Percentiles rank a stretch among this genome's conserved stretches.
Conservation (phyloP, 495 filamentous ascomycete genomes). For the Cercophora newfieldiana region DNA sequence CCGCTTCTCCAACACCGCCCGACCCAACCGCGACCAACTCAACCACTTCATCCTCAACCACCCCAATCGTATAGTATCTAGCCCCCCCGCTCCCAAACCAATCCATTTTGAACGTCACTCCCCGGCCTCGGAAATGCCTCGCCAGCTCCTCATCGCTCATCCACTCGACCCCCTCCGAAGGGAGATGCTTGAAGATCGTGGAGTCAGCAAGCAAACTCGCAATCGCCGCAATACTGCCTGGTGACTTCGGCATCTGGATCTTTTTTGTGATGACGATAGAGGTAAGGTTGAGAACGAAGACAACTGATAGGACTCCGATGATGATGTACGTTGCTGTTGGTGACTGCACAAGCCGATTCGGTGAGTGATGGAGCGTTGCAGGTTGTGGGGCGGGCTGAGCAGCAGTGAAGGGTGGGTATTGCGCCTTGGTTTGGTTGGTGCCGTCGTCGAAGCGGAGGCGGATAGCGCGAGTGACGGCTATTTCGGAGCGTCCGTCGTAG, state of each 20-base stretch:
- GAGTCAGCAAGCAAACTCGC: conserved; percentile 9
- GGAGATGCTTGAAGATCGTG: conserved; percentile 10
- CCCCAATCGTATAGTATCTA: conserved; percentile 10
- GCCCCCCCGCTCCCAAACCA: conserved; percentile 3
- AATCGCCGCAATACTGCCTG: conserved; percentile 1
- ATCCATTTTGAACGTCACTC: conserved; percentile 9
- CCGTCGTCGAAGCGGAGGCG: not conserved
- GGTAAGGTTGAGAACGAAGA: not conserved
- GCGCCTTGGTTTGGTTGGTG: not conserved
- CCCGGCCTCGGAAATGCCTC: not conserved
- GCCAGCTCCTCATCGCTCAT: conserved; percentile 8
- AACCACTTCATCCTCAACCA: conserved; percentile 9
- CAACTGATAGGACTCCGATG: not conserved
- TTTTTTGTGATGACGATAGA: conserved; percentile 3
- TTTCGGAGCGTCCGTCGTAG: conserved; percentile 4
- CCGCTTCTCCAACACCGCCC: too few species aligned
- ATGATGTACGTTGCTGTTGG: conserved; percentile 1
- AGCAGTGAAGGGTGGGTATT: conserved; percentile 2
- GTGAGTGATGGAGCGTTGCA: conserved; percentile 1
- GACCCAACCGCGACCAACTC: too few species aligned
- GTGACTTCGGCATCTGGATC: conserved; percentile 8
- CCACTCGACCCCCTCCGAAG: conserved; percentile 3
- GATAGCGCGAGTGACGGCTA: conserved; percentile 5
- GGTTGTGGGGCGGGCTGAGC: not conserved
- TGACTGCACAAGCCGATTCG: conserved; percentile 6